Evolutionary conservation across 495 filamentous ascomycete species (phyloP), one percentile per base, ranked within the genome.

Genomic region (Penicillium cinerascens): DNA sequence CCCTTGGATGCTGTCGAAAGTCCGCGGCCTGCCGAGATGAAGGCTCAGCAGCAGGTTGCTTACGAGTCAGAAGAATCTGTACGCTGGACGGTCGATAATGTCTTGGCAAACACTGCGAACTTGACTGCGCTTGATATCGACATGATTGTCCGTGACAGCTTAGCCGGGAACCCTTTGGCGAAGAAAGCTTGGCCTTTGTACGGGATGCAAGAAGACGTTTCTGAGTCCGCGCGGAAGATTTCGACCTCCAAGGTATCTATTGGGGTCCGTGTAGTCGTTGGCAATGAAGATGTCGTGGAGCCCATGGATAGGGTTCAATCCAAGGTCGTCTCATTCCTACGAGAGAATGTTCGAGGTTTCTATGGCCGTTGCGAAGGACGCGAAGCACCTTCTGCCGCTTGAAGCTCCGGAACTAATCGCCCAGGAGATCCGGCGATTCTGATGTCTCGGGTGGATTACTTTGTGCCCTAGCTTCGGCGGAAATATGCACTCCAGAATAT

Each of bases 141-240:
- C 0, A 25, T 55, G n/a, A 38, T 75, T 6, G 60, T 69, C 2
- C 40, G 43, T 35, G 61, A 68, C 43, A 75, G 70, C 51, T 23
- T 72, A 2, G 38, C 22, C 2, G 73, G 71, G 1, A 69, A 62
- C 35, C 5, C 37, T 16, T 51, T 54, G 11, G 73, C 74, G 9
- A 74, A 66, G 42, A 55, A 47, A 9, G 69, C 67, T 4, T 77
- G 73, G 74, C 67, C 67, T 21, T 21, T 45, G 25, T 70, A 74
- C 61, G 71, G 57, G 7, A 75, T 76, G 69, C 49, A 44, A 27
- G 73, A 75, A 49, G 68, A 76, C 59, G 65, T 77, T 42, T 49
- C 58, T 0, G 29, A 51, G 4, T 11, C 35, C 11, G 52, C 61
- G 16, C 60, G 52, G 33, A 16, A 17, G 18, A n/a, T n/a, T n/a